These are phyloP conservation scores for Phoma sp. DNA, from an alignment of 2,329 filamentous ascomycete genomes.

Conservation along the genomic window DNA sequence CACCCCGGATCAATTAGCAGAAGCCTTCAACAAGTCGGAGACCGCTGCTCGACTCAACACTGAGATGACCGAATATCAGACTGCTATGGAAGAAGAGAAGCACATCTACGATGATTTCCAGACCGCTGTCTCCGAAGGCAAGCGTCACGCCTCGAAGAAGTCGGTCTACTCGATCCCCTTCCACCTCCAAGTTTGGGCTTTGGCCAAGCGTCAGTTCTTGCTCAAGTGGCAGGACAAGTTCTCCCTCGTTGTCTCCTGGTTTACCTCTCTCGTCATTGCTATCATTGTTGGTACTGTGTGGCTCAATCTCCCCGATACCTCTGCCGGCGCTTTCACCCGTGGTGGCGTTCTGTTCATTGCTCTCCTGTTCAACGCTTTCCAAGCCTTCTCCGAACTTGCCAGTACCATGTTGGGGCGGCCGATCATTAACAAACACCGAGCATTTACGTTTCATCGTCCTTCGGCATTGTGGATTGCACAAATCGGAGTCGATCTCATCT, in stretches of 20 bases:
- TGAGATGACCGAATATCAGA: slow-evolving; percentile 74
- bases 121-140: slow-evolving; percentile 75
- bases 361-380: slow-evolving; percentile 85
- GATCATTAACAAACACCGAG: slow-evolving; percentile 83
- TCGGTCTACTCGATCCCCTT: slow-evolving; percentile 87
- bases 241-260: slow-evolving; percentile 75
- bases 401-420: slow-evolving; percentile 76
- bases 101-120: slow-evolving; percentile 77
- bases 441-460: slow-evolving; percentile 82
- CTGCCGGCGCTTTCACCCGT: slow-evolving; percentile 76
- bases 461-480: slow-evolving; percentile 84
- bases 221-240: slow-evolving; percentile 88
- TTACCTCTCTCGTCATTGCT: slow-evolving; percentile 72
- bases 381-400: slow-evolving; percentile 79
- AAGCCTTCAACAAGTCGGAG: slow-evolving; percentile 72
- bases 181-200: slow-evolving; percentile 79
- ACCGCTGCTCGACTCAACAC: slow-evolving; percentile 62
- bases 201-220: slow-evolving; percentile 83
- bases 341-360: slow-evolving; percentile 82
- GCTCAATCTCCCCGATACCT: slow-evolving; percentile 68
- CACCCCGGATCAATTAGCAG: slow-evolving; percentile 68
- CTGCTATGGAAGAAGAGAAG: slow-evolving; percentile 67
- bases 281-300: slow-evolving; percentile 82
- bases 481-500: slow-evolving; percentile 77
- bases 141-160: slow-evolving; percentile 72